These are phyloP conservation scores for Ustilago hordei DNA, from an alignment of 1,284 basidiomycete species.

Conservation along the genomic window DNA sequence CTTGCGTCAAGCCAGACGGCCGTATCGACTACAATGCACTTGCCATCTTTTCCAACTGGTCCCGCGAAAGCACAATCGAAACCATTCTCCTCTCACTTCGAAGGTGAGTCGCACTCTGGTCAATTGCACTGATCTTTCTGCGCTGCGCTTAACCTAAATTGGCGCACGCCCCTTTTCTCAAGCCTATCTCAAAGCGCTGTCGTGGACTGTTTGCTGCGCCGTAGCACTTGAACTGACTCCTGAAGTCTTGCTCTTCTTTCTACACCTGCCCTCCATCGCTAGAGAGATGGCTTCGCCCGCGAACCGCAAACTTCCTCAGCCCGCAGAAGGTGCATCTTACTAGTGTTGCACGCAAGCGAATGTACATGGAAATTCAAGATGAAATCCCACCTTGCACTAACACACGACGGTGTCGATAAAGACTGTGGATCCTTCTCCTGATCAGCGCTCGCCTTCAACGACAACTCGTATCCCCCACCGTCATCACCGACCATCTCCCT, in stretches of 20 bases:
- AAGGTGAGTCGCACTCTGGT: conserved; percentile 51
- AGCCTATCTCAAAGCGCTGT: background rate
- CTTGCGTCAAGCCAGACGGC: conserved; percentile 85
- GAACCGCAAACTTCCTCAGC: conserved; percentile 95
- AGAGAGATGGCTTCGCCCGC: conserved; percentile 93
- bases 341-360: conserved; percentile 8
- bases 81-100: conserved; percentile 65
- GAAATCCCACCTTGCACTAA: conserved; percentile 13
- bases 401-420: background rate
- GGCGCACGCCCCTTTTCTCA: conserved; percentile 8
- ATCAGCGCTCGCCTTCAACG: background rate
- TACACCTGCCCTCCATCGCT: background rate
- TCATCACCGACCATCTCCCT: background rate
- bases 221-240: conserved; percentile 1
- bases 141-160: conserved; percentile 13
- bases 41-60: conserved; percentile 64
- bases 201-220: background rate
- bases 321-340: conserved; percentile 79
- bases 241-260: background rate
- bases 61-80: conserved; percentile 66
- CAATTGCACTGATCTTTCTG: conserved; percentile 1
- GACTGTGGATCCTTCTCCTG: background rate
- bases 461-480: background rate
- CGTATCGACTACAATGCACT: conserved; percentile 69
- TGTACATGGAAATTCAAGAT: conserved; percentile 30